Conservation (phyloP, 768 basidiomycete genomes). For the Clathrus columnatus region DNA sequence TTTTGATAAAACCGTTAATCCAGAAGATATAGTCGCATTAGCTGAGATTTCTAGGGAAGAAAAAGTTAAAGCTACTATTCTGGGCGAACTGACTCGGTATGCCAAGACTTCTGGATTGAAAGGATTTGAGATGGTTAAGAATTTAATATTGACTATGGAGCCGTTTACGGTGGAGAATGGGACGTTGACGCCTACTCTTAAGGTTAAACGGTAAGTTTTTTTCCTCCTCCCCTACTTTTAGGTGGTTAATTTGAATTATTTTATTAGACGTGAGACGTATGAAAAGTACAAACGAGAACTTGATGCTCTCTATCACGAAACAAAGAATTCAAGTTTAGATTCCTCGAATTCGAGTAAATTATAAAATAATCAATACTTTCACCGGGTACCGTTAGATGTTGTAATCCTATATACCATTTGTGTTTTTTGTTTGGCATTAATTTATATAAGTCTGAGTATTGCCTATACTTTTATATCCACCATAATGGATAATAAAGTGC, state of each 20-base stretch:
- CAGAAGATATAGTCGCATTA: conserved; percentile 44
- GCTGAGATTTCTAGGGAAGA: conserved; percentile 48
- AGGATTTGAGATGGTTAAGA: conserved; percentile 85
- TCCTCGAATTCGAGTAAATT: too few relatives aligned
- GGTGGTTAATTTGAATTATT: conserved; percentile 9
- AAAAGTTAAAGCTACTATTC: conserved; percentile 46
- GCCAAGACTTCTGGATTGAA: conserved; percentile 60
- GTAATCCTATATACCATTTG: too few relatives aligned
- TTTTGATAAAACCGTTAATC: conserved; percentile 40
- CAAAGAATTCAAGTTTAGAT: too few relatives aligned
- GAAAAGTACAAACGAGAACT: conserved; percentile 63
- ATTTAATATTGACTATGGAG: conserved; percentile 62
- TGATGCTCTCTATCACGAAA: conserved; percentile 51
- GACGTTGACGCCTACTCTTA: conserved; percentile 86
- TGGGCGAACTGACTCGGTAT: conserved; percentile 45
- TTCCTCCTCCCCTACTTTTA: conserved; percentile 10
- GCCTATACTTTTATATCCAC: too few relatives aligned
- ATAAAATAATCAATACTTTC: too few relatives aligned
- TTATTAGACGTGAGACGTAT: conserved; percentile 58
- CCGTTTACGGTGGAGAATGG: conserved; percentile 73
- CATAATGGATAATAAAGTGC: too few relatives aligned
- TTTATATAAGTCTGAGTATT: too few relatives aligned
- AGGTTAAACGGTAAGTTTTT: conserved; percentile 51
- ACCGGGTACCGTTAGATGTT: too few relatives aligned
- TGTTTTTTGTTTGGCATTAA: too few relatives aligned